Conservation (phyloP, 2,329 filamentous ascomycete genomes). For the Knufia fluminis region DNA sequence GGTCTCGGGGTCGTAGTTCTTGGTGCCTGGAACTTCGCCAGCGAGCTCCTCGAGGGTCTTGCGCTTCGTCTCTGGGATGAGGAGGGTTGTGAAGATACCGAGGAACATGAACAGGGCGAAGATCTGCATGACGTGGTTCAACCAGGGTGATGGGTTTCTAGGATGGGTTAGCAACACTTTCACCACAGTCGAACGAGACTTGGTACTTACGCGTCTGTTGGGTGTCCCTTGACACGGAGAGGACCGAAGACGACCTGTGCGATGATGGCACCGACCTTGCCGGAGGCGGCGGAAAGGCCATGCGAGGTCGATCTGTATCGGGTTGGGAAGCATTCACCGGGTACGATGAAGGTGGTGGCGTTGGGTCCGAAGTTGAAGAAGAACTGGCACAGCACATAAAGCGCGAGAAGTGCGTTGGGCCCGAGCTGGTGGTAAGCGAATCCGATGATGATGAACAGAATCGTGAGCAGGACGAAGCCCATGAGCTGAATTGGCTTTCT, state of each 20-base stretch:
- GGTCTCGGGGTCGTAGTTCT: conserved; percentile 34
- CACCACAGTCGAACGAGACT: conserved; percentile 55
- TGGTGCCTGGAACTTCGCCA: conserved; percentile 54
- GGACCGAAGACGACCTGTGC: conserved; percentile 58
- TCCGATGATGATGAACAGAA: conserved; percentile 54
- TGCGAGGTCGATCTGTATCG: conserved; percentile 55
- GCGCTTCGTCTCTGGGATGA: conserved; percentile 71
- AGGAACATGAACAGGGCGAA: conserved; percentile 55
- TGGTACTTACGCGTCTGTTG: conserved; percentile 40
- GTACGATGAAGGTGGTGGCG: conserved; percentile 56
- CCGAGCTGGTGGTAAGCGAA: conserved; percentile 47
- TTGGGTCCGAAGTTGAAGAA: conserved; percentile 60
- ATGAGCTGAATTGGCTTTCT: conserved; percentile 66
- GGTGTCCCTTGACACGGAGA: conserved; percentile 49
- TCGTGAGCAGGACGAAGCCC: conserved; percentile 52
- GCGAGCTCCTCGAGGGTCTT: conserved; percentile 63
- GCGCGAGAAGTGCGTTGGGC: conserved; percentile 44
- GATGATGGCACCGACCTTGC: conserved; percentile 60
- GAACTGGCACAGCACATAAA: conserved; percentile 58
- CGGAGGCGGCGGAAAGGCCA: conserved; percentile 56
- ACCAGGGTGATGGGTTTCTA: too few relatives aligned
- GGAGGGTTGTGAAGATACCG: conserved; percentile 56
- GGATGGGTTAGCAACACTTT: neutral
- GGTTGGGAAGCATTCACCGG: conserved; percentile 53
- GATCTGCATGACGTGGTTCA: too few relatives aligned